Evolutionary conservation across 2,329 filamentous ascomycete genomes (phyloP), one percentile per base, ranked within the genome.

Genomic region (Raffaelea ambrosiae): DNA sequence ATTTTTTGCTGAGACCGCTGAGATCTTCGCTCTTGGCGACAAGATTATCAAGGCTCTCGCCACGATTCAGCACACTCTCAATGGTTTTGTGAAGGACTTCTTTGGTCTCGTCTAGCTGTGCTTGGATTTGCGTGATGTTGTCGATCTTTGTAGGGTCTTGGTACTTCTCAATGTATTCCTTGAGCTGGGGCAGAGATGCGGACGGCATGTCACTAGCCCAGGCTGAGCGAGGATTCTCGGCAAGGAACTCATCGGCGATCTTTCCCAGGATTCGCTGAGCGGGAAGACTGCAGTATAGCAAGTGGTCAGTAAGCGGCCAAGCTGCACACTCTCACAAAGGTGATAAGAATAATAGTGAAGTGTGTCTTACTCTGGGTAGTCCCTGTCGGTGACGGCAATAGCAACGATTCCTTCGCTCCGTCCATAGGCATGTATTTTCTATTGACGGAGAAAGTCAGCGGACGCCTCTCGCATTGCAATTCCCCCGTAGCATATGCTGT

Each of bases 11-110:
- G 74, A 93, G 86, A 19, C 81, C 79, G 67, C 88, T 95, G 60
- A 98, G 68, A 13, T 84, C 88, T 59, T 95, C 88, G 60, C 88
- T 95, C 80, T 97, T 97, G 54, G 84, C 83, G 41, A 97, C 91
- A 58, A 98, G 69, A 59, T 86, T 87, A 62, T 97, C 91, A 57
- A 98, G 88, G 77, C 96, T 97, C 79, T 97, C 90, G 39, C 90
- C 93, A 53, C 93, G 79, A 73, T 96, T 84, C 60, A 96, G 67
- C 46, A 76, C 83, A 60, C 81, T 86, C 72, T 95, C 86, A 59
- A 95, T 96, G 40, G 93, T 96, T 79, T 97, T 95, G 71, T 97
- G 89, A 59, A 98, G 75, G 51, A 95, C 84, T 62, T 95, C 90
- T 78, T 96, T 97, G 52, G 91, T 97, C 75, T 96, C 90, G 62